Evolutionary conservation across 2,329 filamentous ascomycete species (phyloP).

Genomic region (Beauveria varroae): DNA sequence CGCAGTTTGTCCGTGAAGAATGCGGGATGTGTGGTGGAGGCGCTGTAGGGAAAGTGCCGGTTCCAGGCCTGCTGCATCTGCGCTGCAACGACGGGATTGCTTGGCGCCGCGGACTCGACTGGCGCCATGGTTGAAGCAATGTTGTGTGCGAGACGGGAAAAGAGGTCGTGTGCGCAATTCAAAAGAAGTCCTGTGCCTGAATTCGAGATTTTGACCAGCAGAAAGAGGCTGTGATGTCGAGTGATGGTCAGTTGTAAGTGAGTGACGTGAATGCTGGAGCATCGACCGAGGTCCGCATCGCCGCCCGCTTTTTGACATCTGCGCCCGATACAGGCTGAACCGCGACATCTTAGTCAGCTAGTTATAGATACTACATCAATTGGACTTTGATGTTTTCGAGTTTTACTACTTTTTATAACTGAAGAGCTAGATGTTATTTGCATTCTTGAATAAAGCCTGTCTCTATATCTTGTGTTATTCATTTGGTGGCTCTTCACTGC

Average conservation of each 20-base stretch:
- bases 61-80: slow-evolving; percentile 16
- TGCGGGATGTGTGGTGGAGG: slow-evolving; percentile 61
- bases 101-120: background rate
- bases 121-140: background rate
- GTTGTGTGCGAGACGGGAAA: background rate
- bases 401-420: background rate
- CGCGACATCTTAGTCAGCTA: background rate
- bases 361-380: background rate
- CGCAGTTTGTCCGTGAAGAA: slow-evolving; percentile 64
- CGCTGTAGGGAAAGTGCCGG: slow-evolving; percentile 36
- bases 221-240: background rate
- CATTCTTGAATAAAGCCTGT: too few relatives aligned
- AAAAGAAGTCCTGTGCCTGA: too few relatives aligned
- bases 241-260: background rate
- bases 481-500: too few relatives aligned
- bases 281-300: slow-evolving; percentile 3
- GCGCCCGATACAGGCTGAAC: background rate
- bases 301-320: slow-evolving; percentile 2
- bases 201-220: background rate
- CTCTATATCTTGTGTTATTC: too few relatives aligned
- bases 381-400: too few relatives aligned
- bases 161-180: background rate
- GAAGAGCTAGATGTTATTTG: too few relatives aligned
- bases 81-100: background rate
- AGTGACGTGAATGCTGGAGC: background rate